phyloP scores from a whole-genome alignment of 768 basidiomycete species.

The Strobilomyces echinocephalus region DNA sequence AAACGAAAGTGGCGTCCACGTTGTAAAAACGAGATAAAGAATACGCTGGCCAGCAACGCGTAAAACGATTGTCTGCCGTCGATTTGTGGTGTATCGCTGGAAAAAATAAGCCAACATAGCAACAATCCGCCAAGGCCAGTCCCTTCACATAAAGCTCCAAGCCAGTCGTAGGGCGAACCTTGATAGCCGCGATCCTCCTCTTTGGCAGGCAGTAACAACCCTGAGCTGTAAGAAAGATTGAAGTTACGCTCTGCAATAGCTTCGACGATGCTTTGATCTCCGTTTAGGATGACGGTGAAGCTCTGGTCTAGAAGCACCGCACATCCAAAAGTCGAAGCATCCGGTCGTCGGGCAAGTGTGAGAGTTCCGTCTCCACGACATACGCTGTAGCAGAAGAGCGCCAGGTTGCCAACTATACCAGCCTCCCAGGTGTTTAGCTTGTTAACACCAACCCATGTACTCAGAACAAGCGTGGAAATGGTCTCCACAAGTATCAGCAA shows the following conservation, averaged over 20 bases:
- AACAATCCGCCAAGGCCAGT: background rate
- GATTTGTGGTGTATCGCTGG: too few species aligned
- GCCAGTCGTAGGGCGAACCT: background rate
- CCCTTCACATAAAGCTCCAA: background rate
- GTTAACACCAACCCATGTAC: too few species aligned
- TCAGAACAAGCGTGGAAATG: background rate
- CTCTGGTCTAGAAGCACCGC: background rate
- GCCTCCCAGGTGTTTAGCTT: too few species aligned
- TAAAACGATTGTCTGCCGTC: too few species aligned
- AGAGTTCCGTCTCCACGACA: background rate
- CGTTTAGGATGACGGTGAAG: background rate
- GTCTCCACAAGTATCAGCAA: background rate
- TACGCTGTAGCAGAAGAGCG: too few species aligned
- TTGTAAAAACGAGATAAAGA: too few species aligned
- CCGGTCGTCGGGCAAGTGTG: background rate
- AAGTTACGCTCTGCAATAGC: background rate
- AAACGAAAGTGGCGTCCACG: too few species aligned
- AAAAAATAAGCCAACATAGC: background rate
- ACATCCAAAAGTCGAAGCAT: background rate
- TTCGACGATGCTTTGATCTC: background rate
- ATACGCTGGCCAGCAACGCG: too few species aligned
- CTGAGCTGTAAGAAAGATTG: background rate
- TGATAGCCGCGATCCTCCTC: background rate
- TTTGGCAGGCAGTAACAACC: background rate
- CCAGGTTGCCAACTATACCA: too few species aligned